Conservation (phyloP, 2,329 filamentous ascomycete genomes). For the Mollisia scopiformis region DNA sequence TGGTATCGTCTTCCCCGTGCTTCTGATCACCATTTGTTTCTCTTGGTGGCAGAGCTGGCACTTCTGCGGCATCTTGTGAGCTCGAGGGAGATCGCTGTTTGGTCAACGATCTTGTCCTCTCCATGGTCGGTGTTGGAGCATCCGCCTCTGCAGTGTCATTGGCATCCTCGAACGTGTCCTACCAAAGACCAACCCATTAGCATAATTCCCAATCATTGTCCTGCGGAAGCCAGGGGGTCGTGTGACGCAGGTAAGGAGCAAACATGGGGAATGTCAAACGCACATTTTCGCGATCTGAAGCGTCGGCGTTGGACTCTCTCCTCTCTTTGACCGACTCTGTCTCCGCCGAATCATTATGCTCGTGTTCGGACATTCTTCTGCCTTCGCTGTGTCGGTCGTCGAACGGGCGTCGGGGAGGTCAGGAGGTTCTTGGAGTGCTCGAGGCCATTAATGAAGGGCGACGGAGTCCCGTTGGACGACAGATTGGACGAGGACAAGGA, state of each 20-base stretch:
- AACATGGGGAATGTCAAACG: constrained; percentile 5
- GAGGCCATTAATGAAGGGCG: background rate
- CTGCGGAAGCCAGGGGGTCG: constrained; percentile 18
- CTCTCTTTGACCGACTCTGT: constrained; percentile 11
- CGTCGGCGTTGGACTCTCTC: constrained; percentile 14
- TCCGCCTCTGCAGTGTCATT: constrained; percentile 51
- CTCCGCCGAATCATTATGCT: constrained; percentile 19
- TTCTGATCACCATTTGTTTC: constrained; percentile 35
- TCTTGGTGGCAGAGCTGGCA: constrained; percentile 25
- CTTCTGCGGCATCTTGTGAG: constrained; percentile 32
- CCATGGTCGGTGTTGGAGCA: constrained; percentile 16
- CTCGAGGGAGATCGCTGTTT: constrained; percentile 43
- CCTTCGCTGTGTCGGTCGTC: background rate
- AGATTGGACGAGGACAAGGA: background rate
- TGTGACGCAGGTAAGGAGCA: constrained; percentile 22
- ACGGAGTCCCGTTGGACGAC: background rate
- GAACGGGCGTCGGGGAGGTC: background rate
- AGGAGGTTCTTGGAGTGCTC: background rate
- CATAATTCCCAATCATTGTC: constrained; percentile 9
- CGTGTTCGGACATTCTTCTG: constrained; percentile 23
- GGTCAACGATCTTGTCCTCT: constrained; percentile 40
- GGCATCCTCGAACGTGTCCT: constrained; percentile 87
- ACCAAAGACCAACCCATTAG: constrained; percentile 13
- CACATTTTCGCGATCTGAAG: constrained; percentile 29
- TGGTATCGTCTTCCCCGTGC: constrained; percentile 28